Percentiles rank a stretch among this genome's conserved stretches.
These are phyloP conservation scores for Dictyostelium brefeldianum DNA, from an alignment of 78 protist genomes.

Conservation along the genomic window DNA sequence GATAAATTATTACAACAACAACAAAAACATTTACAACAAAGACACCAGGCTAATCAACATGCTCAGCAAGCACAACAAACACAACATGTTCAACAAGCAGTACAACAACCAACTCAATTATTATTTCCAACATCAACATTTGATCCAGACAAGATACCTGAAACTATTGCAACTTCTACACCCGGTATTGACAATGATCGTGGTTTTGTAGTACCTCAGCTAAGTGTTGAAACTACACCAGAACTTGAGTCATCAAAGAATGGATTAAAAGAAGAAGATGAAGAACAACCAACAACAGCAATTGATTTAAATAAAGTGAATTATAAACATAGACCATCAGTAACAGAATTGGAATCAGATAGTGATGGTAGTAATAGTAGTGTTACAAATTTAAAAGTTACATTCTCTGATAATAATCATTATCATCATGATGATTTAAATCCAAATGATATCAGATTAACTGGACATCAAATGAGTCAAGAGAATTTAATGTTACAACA, in stretches of 20 bases:
- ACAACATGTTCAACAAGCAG: not conserved
- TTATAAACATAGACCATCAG: slow-evolving; percentile 6
- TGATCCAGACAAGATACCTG: slow-evolving; percentile 11
- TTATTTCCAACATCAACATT: not conserved
- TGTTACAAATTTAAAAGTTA: not conserved
- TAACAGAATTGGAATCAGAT: not conserved
- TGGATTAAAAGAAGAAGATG: not conserved
- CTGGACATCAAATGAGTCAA: slow-evolving; percentile 4
- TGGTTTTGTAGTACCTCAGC: no score
- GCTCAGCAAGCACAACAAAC: not conserved
- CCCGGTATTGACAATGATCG: not conserved
- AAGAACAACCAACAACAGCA: not conserved
- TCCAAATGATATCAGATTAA: not conserved
- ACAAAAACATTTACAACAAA: slow-evolving; percentile 16
- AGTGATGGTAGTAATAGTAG: not conserved
- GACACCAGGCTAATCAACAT: not conserved
- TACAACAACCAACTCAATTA: not conserved
- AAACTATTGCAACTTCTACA: not conserved
- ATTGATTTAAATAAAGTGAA: not conserved
- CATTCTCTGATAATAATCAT: slow-evolving; percentile 3
- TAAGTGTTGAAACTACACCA: not conserved
- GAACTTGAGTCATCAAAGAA: not conserved
- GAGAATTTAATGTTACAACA: slow-evolving; percentile 11
- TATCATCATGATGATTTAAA: not conserved
- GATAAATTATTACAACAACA: not conserved